Conservation (phyloP, 2,329 filamentous ascomycete species). For the Cryphonectria radicalis region DNA sequence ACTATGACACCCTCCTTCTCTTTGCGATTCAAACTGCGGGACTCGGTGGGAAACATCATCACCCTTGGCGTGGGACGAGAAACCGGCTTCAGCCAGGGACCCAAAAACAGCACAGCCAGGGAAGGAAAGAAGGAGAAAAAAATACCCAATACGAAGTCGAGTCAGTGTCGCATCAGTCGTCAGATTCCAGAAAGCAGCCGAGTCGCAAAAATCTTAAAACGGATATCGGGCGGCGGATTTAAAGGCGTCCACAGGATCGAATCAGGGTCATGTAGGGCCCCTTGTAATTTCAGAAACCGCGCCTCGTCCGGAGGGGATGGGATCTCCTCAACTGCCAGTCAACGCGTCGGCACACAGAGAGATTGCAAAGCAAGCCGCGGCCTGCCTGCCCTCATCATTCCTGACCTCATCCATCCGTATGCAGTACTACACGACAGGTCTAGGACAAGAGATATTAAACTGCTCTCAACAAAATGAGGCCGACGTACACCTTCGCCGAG, state of each 20-base stretch:
- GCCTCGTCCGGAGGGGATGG: not conserved
- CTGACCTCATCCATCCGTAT: not conserved
- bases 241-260: not conserved
- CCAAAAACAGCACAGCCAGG: conserved; percentile 22
- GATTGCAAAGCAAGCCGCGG: not conserved
- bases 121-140: not conserved
- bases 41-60: conserved; percentile 14
- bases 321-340: not conserved
- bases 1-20: not conserved
- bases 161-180: conserved; percentile 23
- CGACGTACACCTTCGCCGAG: too few species aligned
- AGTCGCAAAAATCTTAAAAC: conserved; percentile 18
- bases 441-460: not conserved
- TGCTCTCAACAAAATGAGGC: not conserved
- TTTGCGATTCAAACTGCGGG: not conserved
- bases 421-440: conserved; percentile 1
- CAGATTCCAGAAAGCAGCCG: conserved; percentile 20
- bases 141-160: conserved; percentile 25
- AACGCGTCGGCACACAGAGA: not conserved
- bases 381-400: not conserved
- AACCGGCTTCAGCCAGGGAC: not conserved
- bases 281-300: not conserved
- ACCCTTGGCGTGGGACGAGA: conserved; percentile 12
- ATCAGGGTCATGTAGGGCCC: not conserved
- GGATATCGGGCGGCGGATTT: conserved; percentile 24